A percentile compares a stretch with the other conserved stretches of the same genome.
Evolutionary conservation across 805 yeast species (phyloP).

Genomic region (Suhomyces prunicola): DNA sequence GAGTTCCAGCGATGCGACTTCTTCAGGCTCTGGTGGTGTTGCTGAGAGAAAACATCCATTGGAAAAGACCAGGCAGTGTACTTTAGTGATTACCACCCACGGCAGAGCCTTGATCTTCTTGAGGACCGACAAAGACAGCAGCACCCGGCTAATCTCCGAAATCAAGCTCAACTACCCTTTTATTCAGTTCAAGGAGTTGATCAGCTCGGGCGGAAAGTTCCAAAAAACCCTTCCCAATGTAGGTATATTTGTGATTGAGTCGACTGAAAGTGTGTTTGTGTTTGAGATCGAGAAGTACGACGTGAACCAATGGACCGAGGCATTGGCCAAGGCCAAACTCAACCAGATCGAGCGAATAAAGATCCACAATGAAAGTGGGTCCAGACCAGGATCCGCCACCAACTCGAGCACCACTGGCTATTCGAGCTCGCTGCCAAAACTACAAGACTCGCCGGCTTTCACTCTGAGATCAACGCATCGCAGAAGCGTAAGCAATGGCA

Average conservation of each 20-base stretch:
- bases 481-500: constrained; percentile 4
- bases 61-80: constrained; percentile 45
- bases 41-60: constrained; percentile 11
- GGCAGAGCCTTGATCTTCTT: constrained; percentile 61
- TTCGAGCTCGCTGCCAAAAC: constrained; percentile 16
- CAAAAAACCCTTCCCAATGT: constrained; percentile 33
- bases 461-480: constrained; percentile 1
- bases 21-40: not conserved
- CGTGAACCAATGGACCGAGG: constrained; percentile 55
- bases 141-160: constrained; percentile 49
- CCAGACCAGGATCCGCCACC: not conserved
- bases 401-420: not conserved
- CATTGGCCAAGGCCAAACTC: constrained; percentile 35
- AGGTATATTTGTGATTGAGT: constrained; percentile 55
- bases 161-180: constrained; percentile 52
- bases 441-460: constrained; percentile 23
- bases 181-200: constrained; percentile 57
- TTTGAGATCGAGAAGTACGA: constrained; percentile 55
- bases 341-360: constrained; percentile 17
- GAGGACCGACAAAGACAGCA: constrained; percentile 37
- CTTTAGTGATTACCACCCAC: constrained; percentile 55
- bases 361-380: not conserved
- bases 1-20: not conserved
- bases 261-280: constrained; percentile 51
- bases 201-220: constrained; percentile 34